Conservation (phyloP, 257 asterid genomes). For the Cruciata laevipes region DNA sequence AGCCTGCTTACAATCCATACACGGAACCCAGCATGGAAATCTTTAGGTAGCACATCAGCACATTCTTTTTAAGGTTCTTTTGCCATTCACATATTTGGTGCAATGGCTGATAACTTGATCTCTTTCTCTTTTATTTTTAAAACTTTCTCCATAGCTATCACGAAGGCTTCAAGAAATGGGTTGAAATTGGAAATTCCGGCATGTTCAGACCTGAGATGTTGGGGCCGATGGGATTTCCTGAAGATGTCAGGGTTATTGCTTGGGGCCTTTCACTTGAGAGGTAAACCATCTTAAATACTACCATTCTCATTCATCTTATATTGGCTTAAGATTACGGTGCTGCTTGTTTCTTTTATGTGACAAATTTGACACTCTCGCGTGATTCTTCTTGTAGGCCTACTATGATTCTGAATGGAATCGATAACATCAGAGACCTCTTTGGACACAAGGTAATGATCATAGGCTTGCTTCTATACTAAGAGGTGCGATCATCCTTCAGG, state of each 20-base stretch:
- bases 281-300: slow-evolving; percentile 21
- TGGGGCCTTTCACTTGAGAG: slow-evolving; percentile 99
- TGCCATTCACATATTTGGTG: background rate
- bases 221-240: slow-evolving; percentile 95
- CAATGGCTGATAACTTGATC: background rate
- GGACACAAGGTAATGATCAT: slow-evolving; percentile 71
- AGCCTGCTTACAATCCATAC: background rate
- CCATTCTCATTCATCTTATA: too few species aligned
- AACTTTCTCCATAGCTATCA: slow-evolving; percentile 52
- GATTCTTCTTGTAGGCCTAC: slow-evolving; percentile 56
- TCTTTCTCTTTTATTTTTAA: too few species aligned
- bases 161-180: slow-evolving; percentile 93
- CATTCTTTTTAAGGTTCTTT: background rate
- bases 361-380: background rate
- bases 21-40: background rate
- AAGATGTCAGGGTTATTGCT: slow-evolving; percentile 91
- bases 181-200: slow-evolving; percentile 96
- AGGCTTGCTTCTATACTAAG: background rate
- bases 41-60: background rate
- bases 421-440: slow-evolving; percentile 91
- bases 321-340: background rate
- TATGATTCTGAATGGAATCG: slow-evolving; percentile 84
- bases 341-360: background rate
- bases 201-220: slow-evolving; percentile 99
- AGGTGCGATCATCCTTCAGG: background rate